These are phyloP conservation scores for Colletotrichum liriopes DNA, from an alignment of 2,329 filamentous ascomycete species.

Conservation along the genomic window DNA sequence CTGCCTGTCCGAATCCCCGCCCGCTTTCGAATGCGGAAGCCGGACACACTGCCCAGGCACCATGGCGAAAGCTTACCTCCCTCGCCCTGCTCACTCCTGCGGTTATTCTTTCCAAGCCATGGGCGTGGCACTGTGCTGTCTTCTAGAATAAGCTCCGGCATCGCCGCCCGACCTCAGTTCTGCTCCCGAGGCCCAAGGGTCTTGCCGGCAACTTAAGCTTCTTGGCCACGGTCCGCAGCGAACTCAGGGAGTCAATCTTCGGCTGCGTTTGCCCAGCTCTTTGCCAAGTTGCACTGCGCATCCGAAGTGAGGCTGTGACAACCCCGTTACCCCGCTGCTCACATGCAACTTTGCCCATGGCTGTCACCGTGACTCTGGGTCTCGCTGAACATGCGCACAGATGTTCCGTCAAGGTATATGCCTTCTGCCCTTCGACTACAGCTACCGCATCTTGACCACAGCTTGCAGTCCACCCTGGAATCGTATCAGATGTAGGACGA, in stretches of 20 bases:
- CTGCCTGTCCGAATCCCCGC: conserved; percentile 18
- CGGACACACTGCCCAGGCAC: conserved; percentile 27
- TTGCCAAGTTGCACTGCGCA: conserved; percentile 9
- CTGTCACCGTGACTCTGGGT: conserved; percentile 11
- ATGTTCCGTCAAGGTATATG: conserved; percentile 12
- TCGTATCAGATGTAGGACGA: conserved; percentile 27
- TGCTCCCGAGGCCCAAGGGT: conserved; percentile 22
- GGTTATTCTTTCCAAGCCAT: not conserved
- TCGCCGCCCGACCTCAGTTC: conserved; percentile 6
- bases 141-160: conserved; percentile 8
- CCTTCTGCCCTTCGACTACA: conserved; percentile 2
- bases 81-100: not conserved
- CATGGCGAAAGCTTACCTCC: conserved; percentile 21
- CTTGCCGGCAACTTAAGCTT: conserved; percentile 36
- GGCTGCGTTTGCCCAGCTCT: conserved; percentile 20
- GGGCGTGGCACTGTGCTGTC: not conserved
- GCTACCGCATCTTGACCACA: conserved; percentile 14
- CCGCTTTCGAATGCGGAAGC: not conserved
- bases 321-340: conserved; percentile 16
- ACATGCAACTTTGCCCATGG: conserved; percentile 10
- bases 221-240: conserved; percentile 17
- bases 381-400: conserved; percentile 7
- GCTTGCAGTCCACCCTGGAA: conserved; percentile 7
- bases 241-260: not conserved
- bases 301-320: conserved; percentile 34